Evolutionary conservation across 108 stramenopile species (phyloP), one percentile per base, ranked within the genome.

Genomic region (Stephanodiscus triporus): DNA sequence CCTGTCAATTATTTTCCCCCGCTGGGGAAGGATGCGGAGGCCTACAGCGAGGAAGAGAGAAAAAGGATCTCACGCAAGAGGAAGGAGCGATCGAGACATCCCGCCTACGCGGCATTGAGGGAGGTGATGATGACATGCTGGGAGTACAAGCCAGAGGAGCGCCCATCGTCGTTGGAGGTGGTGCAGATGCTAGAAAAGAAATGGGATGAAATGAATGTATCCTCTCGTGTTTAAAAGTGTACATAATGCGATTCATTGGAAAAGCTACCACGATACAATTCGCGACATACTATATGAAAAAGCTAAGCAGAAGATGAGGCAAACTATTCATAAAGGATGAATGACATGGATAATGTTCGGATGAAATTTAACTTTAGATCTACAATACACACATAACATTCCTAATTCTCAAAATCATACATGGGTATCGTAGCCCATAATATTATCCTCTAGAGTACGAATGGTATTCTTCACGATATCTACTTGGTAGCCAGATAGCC

Each of bases 161-260:
- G 75, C 4, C 75, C 66, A 6, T 68, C 75, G 2, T 57, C 65
- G 6, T 68, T 76, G 60, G 66, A 68, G 23, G 66, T 68, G 57
- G 51, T 68, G 37, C 38, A 67, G 9, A 66, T 66, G 57, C 55
- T 75, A 34, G 73, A 75, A 55, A 32, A 56, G 4, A 58, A 58
- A 32, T 45, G 40, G 63, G 27, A 23, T 27, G 24, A 64, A 43
- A 47, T 64, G 6, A 43, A 63, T 11, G 19, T 40, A 7, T 49
- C 5, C 16, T n/a, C 48, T 6, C 19, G n/a, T 19, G 19, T n/a
- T 19, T 16, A 49, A 7, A 6, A 13, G 43, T 10, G 13, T 45
- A n/a, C n/a, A n/a, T n/a, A n/a, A n/a, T n/a, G n/a, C n/a, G n/a
- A n/a, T n/a, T n/a, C n/a, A n/a, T n/a, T n/a, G n/a, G n/a, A n/a